These are phyloP conservation scores for Vitis hybrid DNA, from an alignment of 177 flowering plant species.

Conservation along the genomic window DNA sequence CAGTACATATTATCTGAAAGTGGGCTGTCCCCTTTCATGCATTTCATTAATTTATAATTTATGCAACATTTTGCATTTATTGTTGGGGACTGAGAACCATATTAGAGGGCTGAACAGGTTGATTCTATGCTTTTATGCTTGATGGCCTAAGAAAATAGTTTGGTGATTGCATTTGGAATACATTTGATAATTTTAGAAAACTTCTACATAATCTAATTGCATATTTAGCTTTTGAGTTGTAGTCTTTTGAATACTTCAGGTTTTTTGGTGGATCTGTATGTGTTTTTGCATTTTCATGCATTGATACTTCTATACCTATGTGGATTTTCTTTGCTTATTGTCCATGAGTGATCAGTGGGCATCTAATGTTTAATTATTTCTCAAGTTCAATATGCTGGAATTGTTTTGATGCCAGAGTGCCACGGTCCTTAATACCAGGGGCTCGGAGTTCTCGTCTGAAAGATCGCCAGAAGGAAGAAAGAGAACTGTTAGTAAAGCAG, in stretches of 20 bases:
- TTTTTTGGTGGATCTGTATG: not conserved
- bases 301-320: not conserved
- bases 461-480: slow-evolving; percentile 88
- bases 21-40: too few species aligned
- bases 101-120: not conserved
- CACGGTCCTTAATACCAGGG: slow-evolving; percentile 79
- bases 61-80: too few species aligned
- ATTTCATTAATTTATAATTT: too few species aligned
- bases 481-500: slow-evolving; percentile 76
- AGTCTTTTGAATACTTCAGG: not conserved
- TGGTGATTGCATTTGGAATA: too few species aligned
- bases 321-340: slow-evolving; percentile 3
- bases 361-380: not conserved
- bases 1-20: too few species aligned
- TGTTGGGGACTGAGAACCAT: not conserved
- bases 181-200: too few species aligned
- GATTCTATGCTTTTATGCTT: not conserved
- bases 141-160: not conserved
- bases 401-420: slow-evolving; percentile 63
- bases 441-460: slow-evolving; percentile 84
- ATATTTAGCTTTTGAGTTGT: too few species aligned
- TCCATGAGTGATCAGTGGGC: not conserved
- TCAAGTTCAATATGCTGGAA: slow-evolving; percentile 4
- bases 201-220: too few species aligned
- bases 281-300: not conserved